Base-by-base conservation (phyloP, 2,329 filamentous ascomycete species). In the Mycosphaerella sp. region DNA sequence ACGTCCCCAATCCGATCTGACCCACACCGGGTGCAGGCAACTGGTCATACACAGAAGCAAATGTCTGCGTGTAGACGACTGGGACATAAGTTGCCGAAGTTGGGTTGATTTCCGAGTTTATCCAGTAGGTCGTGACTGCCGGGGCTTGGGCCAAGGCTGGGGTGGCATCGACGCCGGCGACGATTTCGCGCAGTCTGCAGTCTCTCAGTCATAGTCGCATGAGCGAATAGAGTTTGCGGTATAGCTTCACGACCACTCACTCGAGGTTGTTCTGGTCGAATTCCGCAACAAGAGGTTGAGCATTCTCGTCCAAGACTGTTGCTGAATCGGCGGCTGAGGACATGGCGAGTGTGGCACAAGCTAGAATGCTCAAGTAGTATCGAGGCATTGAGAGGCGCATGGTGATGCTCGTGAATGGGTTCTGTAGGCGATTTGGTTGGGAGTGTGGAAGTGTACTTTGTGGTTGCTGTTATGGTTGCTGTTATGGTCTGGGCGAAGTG, bases 41-140 rank as follows among this genome's bases (percentile, higher is more conserved):
- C 54, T 69, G 65, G 43, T 66, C 63, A 5, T 63, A 64, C 1
- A 67, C 59, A 5, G 53, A 38, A 12, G 59, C 60, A 52, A 69
- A 69, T 2, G 62, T 65, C 38, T 70, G 68, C 1, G 67, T 67
- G 59, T 65, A 68, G 53, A 64, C 48, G 47, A 64, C 51, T 26
- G 60, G 38, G 12, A 62, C 48, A 40, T 58, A 69, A 40, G 64
- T 67, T 17, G 54, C 57, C 1, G 59, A 57, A 7, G 45, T 53
- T 4, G 34, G 34, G 21, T 57, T 48, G 38, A 60, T 32, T 36
- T 48, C 32, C 42, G 55, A 59, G 23, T 57, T 54, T 9, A 61
- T 46, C 62, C 61, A 68, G 40, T 60, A 45, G 14, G 64, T 65
- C 1, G 64, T 67, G 39, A 66, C 46, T 43, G 62, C 50, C 9